Evolutionary conservation across 78 protist genomes (phyloP), one percentile per base, ranked within the genome.

Genomic region (Dictyostelium citrinum): DNA sequence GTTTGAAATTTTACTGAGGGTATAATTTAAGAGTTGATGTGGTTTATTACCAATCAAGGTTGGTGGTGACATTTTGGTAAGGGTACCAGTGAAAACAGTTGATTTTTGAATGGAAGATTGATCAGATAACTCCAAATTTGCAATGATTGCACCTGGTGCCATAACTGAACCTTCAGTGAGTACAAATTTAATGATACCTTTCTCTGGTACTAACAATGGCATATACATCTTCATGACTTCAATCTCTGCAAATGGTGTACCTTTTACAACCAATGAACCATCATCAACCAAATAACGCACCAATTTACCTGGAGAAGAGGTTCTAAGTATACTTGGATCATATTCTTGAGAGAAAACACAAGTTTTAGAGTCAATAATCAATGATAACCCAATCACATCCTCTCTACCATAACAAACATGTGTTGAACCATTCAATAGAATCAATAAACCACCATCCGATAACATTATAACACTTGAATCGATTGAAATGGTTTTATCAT

Each of bases 141-240:
- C 99, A 49, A 99, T 72, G 79, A 99, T 77, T n/a, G 97, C 97
- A 41, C 99, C 99, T 1, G 97, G 83, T 14, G 61, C 8, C 90
- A 99, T 51, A 37, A 98, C 91, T 49, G 97, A 12, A 51, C 99
- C 99, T 10, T 83, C 93, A 8, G 93, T 22, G 24, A 64, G 79
- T 5, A 46, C 82, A 9, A 67, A 83, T 60, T 72, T 67, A 74
- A 98, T 74, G 27, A 4, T 22, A 45, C 99, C 99, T 0, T 86
- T 35, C 22, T 95, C 97, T 24, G 90, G 46, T 3, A 95, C 96
- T 17, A 49, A 22, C n/a, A 98, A 76, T 17, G 97, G 96, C 97
- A 98, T 84, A 93, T 90, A 75, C 99, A 98, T 98, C 96, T 98
- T 98, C 99, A 98, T 98, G 35, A 97, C 99, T 81, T 98, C 99